Evolutionary conservation across 176 grass and related monocot genomes (phyloP).

Genomic region (Canna indica): DNA sequence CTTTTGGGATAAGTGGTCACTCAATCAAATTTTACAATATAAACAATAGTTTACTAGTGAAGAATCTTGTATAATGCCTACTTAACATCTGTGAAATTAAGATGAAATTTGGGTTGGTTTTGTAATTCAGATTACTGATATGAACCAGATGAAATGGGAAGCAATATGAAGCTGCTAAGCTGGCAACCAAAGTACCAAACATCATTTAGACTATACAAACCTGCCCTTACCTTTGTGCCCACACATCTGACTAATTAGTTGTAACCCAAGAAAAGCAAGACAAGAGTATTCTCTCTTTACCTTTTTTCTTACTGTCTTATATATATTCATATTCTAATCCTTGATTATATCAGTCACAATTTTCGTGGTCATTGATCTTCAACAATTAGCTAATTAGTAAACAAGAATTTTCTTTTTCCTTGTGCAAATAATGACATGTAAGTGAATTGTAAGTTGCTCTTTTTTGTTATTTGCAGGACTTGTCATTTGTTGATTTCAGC

Average conservation of each 20-base stretch:
- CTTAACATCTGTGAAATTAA: neutral
- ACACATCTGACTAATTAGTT: neutral
- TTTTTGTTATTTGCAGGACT: slow-evolving; percentile 39
- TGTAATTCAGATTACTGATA: neutral
- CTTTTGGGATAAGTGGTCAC: too few relatives aligned
- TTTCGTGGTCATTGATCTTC: too few relatives aligned
- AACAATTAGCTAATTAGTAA: neutral
- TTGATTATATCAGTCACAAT: neutral
- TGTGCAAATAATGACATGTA: neutral
- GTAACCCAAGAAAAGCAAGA: neutral
- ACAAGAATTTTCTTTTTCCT: neutral
- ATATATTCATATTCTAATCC: neutral
- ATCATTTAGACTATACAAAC: neutral
- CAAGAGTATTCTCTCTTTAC: neutral
- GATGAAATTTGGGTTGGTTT: neutral
- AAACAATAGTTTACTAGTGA: neutral
- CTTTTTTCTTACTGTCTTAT: too few relatives aligned
- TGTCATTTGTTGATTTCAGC: slow-evolving; percentile 80
- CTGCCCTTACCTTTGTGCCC: neutral
- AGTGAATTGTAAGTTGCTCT: neutral
- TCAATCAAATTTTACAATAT: too few relatives aligned
- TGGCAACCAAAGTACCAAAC: neutral
- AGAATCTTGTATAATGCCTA: neutral
- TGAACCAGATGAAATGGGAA: neutral
- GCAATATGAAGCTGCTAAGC: neutral